Base-by-base conservation (phyloP, 2,329 filamentous ascomycete genomes). In the Alternaria sp. region DNA sequence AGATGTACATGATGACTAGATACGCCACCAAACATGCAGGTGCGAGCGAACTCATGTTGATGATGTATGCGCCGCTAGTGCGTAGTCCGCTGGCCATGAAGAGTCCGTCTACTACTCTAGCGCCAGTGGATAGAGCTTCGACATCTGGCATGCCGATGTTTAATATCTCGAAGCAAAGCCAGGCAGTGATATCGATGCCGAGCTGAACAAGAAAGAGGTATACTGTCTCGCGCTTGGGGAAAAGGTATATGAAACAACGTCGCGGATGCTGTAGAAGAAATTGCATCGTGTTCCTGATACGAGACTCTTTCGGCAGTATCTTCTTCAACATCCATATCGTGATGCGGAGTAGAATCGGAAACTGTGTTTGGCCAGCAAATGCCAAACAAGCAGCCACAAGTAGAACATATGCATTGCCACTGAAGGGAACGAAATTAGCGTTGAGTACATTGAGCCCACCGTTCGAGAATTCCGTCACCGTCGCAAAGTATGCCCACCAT, bases 1-100 rank as follows among this genome's bases (percentile, higher is more conserved):
- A 87, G 45, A 90, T 86, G 75, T 90, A 90, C 87, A 90, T 90
- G 82, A 89, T 88, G 59, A 90, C 83, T 12, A 89, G 81, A 69
- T 88, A 90, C 2, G 88, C 77, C 0, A 90, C 83, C 62, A 89
- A 85, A 3, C 90, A 80, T 2, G 86, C 87, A 6, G 88, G 87
- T 43, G 80, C 76, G 1, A 88, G 81, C 1, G 83, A 80, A 4
- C 87, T 79, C 49, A 91, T 88, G 2, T 84, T 82, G 28, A 91
- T 86, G 21, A 91, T 86, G 54, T 90, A 89, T 68, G 91, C 90
- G 0, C 89, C 90, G 15, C 88, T 88, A 9, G 87, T 87, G 7
- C 90, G 86, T 6, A 91, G 87, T 58, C 74, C 82, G 62, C 88
- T 74, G 2, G 87, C 87, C 72, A 90, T 88, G 70, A 91, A 92